Base-by-base conservation (phyloP, 164 flowering plant genomes). In the grape (Vitis vinifera) region DNA sequence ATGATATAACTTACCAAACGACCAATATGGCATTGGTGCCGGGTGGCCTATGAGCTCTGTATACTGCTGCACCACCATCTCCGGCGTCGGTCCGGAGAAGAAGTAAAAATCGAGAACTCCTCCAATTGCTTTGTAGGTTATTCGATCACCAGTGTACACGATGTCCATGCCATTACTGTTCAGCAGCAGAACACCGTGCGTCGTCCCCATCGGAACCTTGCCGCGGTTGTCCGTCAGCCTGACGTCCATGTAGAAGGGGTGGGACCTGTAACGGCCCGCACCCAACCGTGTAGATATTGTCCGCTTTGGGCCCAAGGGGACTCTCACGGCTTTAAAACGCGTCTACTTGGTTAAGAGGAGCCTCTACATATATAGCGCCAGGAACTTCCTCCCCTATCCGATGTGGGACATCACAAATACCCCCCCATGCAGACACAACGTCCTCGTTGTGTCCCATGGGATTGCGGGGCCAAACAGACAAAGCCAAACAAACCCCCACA, bases 201-300 rank as follows among this genome's bases (percentile, higher is more conserved):
- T 72, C 0, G 64, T 72, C 10, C 92, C 87, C 0, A 75, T 77
- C 1, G 59, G 13, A 1, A 56, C 74, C 8, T 50, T 73, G 0
- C 68, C 79, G 14, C 66, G 71, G 2, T 8, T 1, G 1, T 75
- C 58, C 1, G 84, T 72, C n/a, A 88, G 79, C 30, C 98, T 51
- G 44, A 91, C 79, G 47, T 92, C 98, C 65, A 92, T 67, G 70
- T 92, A 92, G 52, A 92, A 92, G 4, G 97, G 96, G 72, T 92
- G 97, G 12, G 91, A 88, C 1, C 98, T n/a, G n/a, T n/a, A n/a
- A n/a, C n/a, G n/a, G n/a, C n/a, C n/a, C n/a, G n/a, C n/a, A n/a
- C n/a, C n/a, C n/a, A n/a, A n/a, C n/a, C n/a, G n/a, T n/a, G n/a
- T n/a, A n/a, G n/a, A n/a, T n/a, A n/a, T n/a, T n/a, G n/a, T n/a